phyloP scores from a whole-genome alignment of 495 filamentous ascomycete species.

The Aspergillus panamensis region DNA sequence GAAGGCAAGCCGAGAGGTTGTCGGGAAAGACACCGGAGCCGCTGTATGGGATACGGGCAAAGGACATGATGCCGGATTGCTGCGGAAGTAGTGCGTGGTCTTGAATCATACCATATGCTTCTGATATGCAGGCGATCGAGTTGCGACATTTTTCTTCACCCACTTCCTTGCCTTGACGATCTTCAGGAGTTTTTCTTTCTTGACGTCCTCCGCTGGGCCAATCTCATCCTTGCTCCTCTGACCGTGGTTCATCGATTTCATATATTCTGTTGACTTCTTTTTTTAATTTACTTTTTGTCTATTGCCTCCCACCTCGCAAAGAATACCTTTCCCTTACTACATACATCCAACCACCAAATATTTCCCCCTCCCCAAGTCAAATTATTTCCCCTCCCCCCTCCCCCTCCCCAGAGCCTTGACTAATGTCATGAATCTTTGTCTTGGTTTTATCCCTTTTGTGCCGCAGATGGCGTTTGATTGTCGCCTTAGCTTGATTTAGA shows the following conservation, averaged over 20 bases:
- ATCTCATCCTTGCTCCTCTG: conserved; percentile 12
- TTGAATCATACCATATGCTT: neutral
- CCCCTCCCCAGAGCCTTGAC: conserved; percentile 18
- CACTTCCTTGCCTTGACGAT: neutral
- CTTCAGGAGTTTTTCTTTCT: neutral
- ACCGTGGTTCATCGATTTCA: conserved; percentile 20
- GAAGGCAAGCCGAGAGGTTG: conserved; percentile 11
- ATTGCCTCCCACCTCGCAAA: conserved; percentile 27
- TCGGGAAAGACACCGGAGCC: conserved; percentile 17
- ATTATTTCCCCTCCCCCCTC: conserved; percentile 11
- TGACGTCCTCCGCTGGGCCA: conserved; percentile 1
- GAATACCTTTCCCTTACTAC: conserved; percentile 29
- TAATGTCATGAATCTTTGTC: conserved; percentile 21
- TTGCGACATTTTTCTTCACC: neutral
- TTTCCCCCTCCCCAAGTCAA: conserved; percentile 10
- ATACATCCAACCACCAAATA: neutral
- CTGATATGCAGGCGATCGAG: neutral
- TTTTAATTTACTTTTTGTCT: conserved; percentile 27
- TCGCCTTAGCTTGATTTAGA: conserved; percentile 29
- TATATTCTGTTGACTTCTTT: conserved; percentile 22
- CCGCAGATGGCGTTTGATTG: conserved; percentile 27
- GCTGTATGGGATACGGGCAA: neutral
- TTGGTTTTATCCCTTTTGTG: conserved; percentile 24
- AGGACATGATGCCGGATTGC: neutral
- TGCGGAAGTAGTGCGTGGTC: neutral